Base-by-base conservation (phyloP, 176 grass and related monocot genomes). In the Avena atlantica region DNA sequence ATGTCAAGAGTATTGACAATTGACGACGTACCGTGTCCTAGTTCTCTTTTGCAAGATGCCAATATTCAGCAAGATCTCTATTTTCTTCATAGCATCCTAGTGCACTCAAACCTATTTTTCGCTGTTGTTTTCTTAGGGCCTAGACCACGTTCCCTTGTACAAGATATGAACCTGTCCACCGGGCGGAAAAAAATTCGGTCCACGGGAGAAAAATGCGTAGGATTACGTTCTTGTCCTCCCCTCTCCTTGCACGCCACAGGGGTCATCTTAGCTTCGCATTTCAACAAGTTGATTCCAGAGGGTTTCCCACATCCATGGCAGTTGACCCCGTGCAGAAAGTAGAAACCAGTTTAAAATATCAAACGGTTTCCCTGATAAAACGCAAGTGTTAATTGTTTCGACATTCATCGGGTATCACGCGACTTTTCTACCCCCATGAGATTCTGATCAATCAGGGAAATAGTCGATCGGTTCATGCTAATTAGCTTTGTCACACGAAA, bases 41-140 rank as follows among this genome's bases (percentile, higher is more conserved):
- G 40, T 47, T 61, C 44, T 20, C 25, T 53, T 53, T 65, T 64
- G 45, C n/a, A 79, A 64, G 31, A 70, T 68, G 27, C 14, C 61
- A 85, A 37, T 63, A 87, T 60, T 23, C 49, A 59, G 2, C 34
- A n/a, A 13, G 40, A 71, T 71, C 71, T 62, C 9, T 16, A 42
- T 23, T 29, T 49, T n/a, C 76, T 79, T 78, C 64, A 60, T 59
- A 21, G 63, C 50, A 37, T 64, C 53, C 45, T n/a, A 77, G 45
- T 8, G 61, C 29, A 57, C 65, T 47, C 59, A 76, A 73, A 72
- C 53, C 36, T 67, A 12, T 47, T 36, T 57, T 48, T 36, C 6
- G 9, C 0, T 8, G 62, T 83, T 80, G 5, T 51, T 88, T 83
- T 83, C 87, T 45, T 23, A 4, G 70, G 60, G 34, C 34, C 79